Evolutionary conservation across 345 rosid species (phyloP).

Genomic region (Eucalyptus cloeziana): DNA sequence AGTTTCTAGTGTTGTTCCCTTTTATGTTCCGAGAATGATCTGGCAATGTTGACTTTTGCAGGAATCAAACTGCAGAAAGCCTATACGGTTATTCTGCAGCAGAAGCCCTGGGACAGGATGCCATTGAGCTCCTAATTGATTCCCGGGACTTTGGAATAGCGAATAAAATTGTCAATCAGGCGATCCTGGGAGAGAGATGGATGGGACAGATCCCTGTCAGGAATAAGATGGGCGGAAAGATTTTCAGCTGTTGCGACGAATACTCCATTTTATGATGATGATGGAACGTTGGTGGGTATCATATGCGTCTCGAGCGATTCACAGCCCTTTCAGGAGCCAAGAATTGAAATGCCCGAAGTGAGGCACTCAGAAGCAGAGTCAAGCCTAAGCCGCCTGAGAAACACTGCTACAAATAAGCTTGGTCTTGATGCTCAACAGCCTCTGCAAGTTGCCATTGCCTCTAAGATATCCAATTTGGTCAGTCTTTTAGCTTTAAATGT

Average conservation of each 20-base stretch:
- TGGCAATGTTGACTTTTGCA: slow-evolving; percentile 16
- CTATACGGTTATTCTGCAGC: slow-evolving; percentile 72
- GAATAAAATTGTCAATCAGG: slow-evolving; percentile 32
- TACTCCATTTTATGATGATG: slow-evolving; percentile 75
- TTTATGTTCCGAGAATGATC: neutral
- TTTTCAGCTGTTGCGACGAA: slow-evolving; percentile 50
- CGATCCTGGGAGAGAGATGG: slow-evolving; percentile 70
- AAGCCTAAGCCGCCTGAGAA: slow-evolving; percentile 31
- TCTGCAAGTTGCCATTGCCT: slow-evolving; percentile 74
- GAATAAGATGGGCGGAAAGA: slow-evolving; percentile 63
- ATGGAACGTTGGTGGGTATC: slow-evolving; percentile 60
- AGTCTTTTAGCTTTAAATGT: slow-evolving; percentile 13
- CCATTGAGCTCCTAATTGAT: slow-evolving; percentile 58
- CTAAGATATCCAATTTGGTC: slow-evolving; percentile 89
- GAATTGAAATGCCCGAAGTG: slow-evolving; percentile 7
- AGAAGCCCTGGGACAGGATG: slow-evolving; percentile 75
- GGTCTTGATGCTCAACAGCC: slow-evolving; percentile 94
- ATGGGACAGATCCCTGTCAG: slow-evolving; percentile 83
- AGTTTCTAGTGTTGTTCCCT: neutral
- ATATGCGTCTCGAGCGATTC: slow-evolving; percentile 64
- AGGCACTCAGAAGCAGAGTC: slow-evolving; percentile 36
- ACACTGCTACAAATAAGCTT: slow-evolving; percentile 48
- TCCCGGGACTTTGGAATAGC: slow-evolving; percentile 44
- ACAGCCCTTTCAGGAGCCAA: slow-evolving; percentile 32
- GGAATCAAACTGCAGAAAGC: slow-evolving; percentile 82